Conservation (phyloP, 2,329 filamentous ascomycete genomes). For the Dothideomycetes sp. region DNA sequence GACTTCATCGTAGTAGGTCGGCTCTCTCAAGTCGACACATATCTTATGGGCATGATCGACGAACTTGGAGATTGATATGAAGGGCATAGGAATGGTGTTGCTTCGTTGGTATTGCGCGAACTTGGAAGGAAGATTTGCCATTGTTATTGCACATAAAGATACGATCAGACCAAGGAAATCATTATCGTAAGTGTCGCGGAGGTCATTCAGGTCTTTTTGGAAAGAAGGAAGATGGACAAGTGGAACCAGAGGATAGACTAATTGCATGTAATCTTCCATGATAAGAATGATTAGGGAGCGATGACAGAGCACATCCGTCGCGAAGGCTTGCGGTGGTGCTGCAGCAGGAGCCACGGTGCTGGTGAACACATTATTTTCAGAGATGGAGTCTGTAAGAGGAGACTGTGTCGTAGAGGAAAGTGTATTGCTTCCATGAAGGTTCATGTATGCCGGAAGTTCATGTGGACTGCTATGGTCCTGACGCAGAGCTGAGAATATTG, state of each 20-base stretch:
- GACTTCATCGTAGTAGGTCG: conserved; percentile 1
- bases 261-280: conserved; percentile 1
- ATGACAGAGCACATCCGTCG: neutral
- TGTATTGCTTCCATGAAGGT: too few species aligned
- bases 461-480: too few species aligned
- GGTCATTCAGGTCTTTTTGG: neutral
- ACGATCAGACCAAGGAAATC: neutral
- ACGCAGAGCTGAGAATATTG: too few species aligned
- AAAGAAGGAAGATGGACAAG: conserved; percentile 5
- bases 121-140: neutral
- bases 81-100: neutral
- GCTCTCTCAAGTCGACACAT: neutral
- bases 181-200: neutral
- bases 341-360: neutral
- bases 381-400: too few species aligned
- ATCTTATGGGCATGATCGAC: neutral
- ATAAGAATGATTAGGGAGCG: neutral
- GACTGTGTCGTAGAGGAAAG: too few species aligned
- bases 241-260: conserved; percentile 1
- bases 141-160: neutral
- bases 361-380: too few species aligned
- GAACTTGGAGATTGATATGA: neutral
- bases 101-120: neutral
- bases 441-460: too few species aligned
- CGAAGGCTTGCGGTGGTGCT: neutral